These are phyloP conservation scores for Tephrocybe sp. DNA, from an alignment of 768 basidiomycete genomes.

Conservation along the genomic window DNA sequence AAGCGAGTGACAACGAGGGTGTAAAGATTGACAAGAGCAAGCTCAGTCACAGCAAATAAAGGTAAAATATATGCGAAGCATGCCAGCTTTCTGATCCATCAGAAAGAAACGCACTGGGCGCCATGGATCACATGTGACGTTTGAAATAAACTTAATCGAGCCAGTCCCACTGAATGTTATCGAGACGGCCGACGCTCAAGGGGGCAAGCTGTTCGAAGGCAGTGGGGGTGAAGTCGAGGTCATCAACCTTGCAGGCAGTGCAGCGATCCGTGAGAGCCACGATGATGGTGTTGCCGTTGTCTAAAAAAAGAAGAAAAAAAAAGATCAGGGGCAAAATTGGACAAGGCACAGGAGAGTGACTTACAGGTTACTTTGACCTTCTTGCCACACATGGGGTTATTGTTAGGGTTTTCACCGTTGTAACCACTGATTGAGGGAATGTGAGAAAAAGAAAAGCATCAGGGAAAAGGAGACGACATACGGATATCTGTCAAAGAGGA, in stretches of 20 bases:
- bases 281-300: slow-evolving; percentile 43
- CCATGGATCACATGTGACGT: slow-evolving; percentile 16
- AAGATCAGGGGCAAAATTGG: neutral
- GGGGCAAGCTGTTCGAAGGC: slow-evolving; percentile 53
- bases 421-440: slow-evolving; percentile 41
- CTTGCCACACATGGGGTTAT: slow-evolving; percentile 68
- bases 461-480: slow-evolving; percentile 28
- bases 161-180: slow-evolving; percentile 49
- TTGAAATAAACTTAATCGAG: neutral
- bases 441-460: neutral
- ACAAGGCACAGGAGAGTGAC: slow-evolving; percentile 17
- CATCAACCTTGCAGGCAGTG: slow-evolving; percentile 41
- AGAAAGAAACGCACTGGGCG: slow-evolving; percentile 26
- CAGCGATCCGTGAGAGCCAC: slow-evolving; percentile 66
- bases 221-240: slow-evolving; percentile 62
- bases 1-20: slow-evolving; percentile 26
- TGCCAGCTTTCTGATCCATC: slow-evolving; percentile 15
- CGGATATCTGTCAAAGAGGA: slow-evolving; percentile 60
- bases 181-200: slow-evolving; percentile 46
- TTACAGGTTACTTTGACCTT: slow-evolving; percentile 47
- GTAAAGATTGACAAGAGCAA: slow-evolving; percentile 20
- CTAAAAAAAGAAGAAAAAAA: slow-evolving; percentile 27
- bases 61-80: slow-evolving; percentile 11
- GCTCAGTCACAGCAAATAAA: slow-evolving; percentile 20
- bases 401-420: slow-evolving; percentile 60